Evolutionary conservation across 768 basidiomycete genomes (phyloP).

Genomic region (Hericium erinaceus): DNA sequence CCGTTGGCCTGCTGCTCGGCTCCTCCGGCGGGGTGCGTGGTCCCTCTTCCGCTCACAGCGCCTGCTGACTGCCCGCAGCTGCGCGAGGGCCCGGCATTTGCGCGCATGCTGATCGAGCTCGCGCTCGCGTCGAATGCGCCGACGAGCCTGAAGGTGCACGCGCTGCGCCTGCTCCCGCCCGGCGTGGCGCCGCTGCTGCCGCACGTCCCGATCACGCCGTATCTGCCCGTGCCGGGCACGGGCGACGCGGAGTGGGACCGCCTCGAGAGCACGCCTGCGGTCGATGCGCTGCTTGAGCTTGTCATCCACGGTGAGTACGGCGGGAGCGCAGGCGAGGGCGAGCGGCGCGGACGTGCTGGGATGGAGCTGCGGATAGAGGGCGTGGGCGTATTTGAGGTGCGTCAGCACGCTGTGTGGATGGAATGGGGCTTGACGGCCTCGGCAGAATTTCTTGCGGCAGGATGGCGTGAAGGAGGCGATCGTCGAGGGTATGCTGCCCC

Average conservation of each 20-base stretch:
- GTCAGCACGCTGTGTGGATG: background rate
- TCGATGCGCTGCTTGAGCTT: slow-evolving; percentile 76
- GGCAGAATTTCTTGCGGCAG: slow-evolving; percentile 66
- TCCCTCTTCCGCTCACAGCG: background rate
- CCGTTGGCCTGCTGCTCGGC: slow-evolving; percentile 81
- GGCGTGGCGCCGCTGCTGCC: slow-evolving; percentile 53
- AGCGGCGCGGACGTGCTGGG: slow-evolving; percentile 51
- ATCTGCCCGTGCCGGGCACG: slow-evolving; percentile 71
- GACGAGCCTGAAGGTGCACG: slow-evolving; percentile 78
- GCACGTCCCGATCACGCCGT: slow-evolving; percentile 58
- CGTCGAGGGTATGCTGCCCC: slow-evolving; percentile 63
- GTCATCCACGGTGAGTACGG: slow-evolving; percentile 85
- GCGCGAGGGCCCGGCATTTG: slow-evolving; percentile 47
- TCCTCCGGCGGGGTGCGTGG: slow-evolving; percentile 56
- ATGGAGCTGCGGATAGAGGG: slow-evolving; percentile 73
- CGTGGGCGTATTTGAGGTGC: slow-evolving; percentile 76
- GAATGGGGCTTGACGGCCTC: background rate
- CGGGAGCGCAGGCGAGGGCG: slow-evolving; percentile 37
- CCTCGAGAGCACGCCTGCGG: slow-evolving; percentile 67
- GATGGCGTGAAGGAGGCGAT: slow-evolving; percentile 65
- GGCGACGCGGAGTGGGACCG: slow-evolving; percentile 92
- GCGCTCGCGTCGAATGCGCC: slow-evolving; percentile 94
- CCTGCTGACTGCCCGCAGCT: slow-evolving; percentile 29
- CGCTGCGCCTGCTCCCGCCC: slow-evolving; percentile 50
- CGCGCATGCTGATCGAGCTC: slow-evolving; percentile 78